Percentiles rank a stretch among this genome's conserved stretches.
phyloP scores from a whole-genome alignment of 495 filamentous ascomycete species.

The Mycothermus thermophilus region DNA sequence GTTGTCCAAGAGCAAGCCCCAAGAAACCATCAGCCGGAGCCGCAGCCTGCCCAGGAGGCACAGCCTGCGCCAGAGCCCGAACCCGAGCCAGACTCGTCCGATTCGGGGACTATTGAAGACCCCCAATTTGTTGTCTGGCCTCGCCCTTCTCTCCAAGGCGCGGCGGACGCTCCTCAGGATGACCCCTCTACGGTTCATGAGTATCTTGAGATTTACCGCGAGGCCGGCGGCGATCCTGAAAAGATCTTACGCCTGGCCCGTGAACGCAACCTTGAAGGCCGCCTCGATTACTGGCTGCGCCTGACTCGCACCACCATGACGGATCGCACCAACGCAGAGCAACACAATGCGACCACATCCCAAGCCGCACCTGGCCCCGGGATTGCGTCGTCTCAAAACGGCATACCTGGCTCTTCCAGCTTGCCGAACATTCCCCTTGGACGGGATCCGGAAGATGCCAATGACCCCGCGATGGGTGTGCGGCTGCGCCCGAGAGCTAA shows the following conservation, averaged over 20 bases:
- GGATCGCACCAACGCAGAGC: conserved; percentile 2
- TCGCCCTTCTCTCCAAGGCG: not conserved
- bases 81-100: not conserved
- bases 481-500: conserved; percentile 21
- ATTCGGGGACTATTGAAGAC: not conserved
- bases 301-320: conserved; percentile 19
- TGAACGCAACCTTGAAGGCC: conserved; percentile 43
- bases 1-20: too few species aligned
- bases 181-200: conserved; percentile 22
- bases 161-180: too few species aligned
- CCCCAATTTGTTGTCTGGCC: not conserved
- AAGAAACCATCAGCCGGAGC: conserved; percentile 40
- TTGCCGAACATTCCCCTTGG: too few species aligned
- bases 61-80: not conserved
- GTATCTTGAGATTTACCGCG: conserved; percentile 38
- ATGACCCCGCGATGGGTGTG: conserved; percentile 6
- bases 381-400: conserved; percentile 5
- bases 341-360: not conserved
- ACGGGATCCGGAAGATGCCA: conserved; percentile 2
- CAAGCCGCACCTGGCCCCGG: not conserved
- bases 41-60: conserved; percentile 19
- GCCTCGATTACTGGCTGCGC: conserved; percentile 38
- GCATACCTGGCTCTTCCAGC: conserved; percentile 2
- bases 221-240: conserved; percentile 43
- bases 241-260: conserved; percentile 48